Base-by-base conservation (phyloP, 2,329 filamentous ascomycete genomes). In the Penicillium janthinellum region DNA sequence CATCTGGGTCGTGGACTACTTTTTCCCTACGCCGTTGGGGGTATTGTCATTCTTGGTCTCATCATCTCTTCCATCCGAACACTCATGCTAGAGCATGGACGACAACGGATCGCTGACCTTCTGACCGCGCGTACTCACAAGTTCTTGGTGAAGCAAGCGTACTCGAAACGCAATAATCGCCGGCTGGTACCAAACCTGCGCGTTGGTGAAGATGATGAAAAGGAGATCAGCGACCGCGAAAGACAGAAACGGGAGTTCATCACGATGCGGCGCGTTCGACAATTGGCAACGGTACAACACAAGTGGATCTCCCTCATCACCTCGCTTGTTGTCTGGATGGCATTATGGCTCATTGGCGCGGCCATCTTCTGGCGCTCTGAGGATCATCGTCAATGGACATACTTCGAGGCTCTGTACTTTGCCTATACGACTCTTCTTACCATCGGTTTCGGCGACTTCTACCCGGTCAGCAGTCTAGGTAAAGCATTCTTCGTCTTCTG, bases 221-320 rank as follows among this genome's bases (percentile, higher is more conserved):
- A 44, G 5, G 42, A 59, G 11, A 38, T 38, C 6, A 67, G 64
- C 35, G 62, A 69, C n/a, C 57, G 64, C 25, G 65, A 73, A 14
- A 61, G 70, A 48, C 68, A 71, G 10, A 67, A 70, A 57, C 69
- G 68, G 15, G 76, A 78, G 56, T 78, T 83, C 61, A 70, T 76
- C 14, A 74, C 79, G 4, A 82, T 82, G 81, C 75, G 80, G 14
- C 74, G 73, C 45, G 77, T 81, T 2, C 79, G 81, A 51, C 71
- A 75, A 6, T 63, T 75, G 20, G 75, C 79, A 1, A 75, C 76
- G 20, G 63, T 71, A 1, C 71, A 81, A 55, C 72, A 77, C 11
- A 76, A 77, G 17, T 82, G 76, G 71, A 67, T 80, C 22, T 74
- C 77, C 0, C 69, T 82, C 0, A 47, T 65, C 3, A 69, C 72